Evolutionary conservation across 768 basidiomycete genomes (phyloP), one percentile per base, ranked within the genome.

Genomic region (Mycena metata): DNA sequence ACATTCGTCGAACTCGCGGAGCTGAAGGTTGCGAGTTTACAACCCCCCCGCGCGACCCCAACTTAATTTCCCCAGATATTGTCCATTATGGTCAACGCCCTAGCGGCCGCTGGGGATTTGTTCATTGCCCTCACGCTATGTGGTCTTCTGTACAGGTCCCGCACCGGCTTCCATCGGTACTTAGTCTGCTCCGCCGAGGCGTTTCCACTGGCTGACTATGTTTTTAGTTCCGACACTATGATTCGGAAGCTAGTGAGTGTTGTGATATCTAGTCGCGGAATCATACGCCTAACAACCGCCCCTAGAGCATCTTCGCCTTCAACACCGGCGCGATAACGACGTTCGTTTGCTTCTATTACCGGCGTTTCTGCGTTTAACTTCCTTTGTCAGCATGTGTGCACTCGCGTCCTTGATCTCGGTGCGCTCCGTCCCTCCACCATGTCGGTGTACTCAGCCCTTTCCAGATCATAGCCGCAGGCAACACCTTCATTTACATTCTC

Each of bases 321-420:
- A 85, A 85, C 66, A 83, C 83, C 13, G 82, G 83, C 60, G 57
- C 77, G 46, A 60, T 83, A 26, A 83, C 83, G 24, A 84, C 77
- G 81, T 81, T 35, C n/a, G 73, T 65, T 26, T 33, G n/a, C n/a
- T 30, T 50, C 13, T 26, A 10, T 15, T 39, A 10, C 39, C 39
- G 5, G 39, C 39, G 9, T 13, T 41, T 55, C 19, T 16, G 24
- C 30, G 30, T 35, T 47, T 24, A 36, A 39, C 45, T 41, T 26
- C 55, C n/a, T 36, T n/a, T 21, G n/a, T 12, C 42, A 87, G 88
- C 68, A 51, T 88, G 0, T 89, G 86, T 66, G 89, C 89, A 2
- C 76, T 89, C 39, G 83, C 82, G 54, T 89, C 89, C 19, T 77
- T 90, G 33, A 79, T 89, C 30, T 85, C 85, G 24, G 88, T 85